Base-by-base conservation (phyloP, 805 yeast species). In the Yamadazyma philogaea region DNA sequence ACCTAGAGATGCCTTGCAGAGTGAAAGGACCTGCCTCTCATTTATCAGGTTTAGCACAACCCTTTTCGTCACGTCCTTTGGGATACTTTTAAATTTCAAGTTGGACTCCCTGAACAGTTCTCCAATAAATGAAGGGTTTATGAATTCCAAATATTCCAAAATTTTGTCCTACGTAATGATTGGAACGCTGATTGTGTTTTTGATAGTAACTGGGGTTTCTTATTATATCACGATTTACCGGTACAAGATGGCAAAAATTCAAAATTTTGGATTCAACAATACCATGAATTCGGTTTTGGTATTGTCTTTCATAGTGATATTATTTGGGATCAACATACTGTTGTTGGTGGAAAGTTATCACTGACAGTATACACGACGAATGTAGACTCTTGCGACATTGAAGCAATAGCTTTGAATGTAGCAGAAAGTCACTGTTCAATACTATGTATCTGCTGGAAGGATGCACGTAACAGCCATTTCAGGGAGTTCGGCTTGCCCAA, bases 1-100 rank as follows among this genome's bases (percentile, higher is more conserved):
- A 51, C 81, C 82, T 1, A 58, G 82, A 32, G 82, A 77, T 53
- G 72, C 74, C 7, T 56, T 77, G 14, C 79, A 77, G 64, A 68
- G 72, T 42, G 82, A 77, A 50, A 56, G 82, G 27, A 77, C 81
- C 1, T 69, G 76, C 15, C 56, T 77, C 12, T 62, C 76, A 21
- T 77, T 78, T 62, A 54, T 75, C 33, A 60, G 77, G 40, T 73
- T 77, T 49, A 56, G 78, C 2, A 54, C 69, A 4, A 64, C 77
- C 8, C 55, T 77, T 15, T 65, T 70, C 44, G 60, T 78, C 37
- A 65, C 76, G 3, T 69, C 79, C 1, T 61, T 73, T 26, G 78
- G 78, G 1, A 64, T 77, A 14, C 49, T 71, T 6, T 47, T 76
- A 5, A 70, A 77, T 48, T 75, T 71, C 54, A 61, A 70, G 40